phyloP scores from a whole-genome alignment of 2,329 filamentous ascomycete species.

The Fusarium coicis region DNA sequence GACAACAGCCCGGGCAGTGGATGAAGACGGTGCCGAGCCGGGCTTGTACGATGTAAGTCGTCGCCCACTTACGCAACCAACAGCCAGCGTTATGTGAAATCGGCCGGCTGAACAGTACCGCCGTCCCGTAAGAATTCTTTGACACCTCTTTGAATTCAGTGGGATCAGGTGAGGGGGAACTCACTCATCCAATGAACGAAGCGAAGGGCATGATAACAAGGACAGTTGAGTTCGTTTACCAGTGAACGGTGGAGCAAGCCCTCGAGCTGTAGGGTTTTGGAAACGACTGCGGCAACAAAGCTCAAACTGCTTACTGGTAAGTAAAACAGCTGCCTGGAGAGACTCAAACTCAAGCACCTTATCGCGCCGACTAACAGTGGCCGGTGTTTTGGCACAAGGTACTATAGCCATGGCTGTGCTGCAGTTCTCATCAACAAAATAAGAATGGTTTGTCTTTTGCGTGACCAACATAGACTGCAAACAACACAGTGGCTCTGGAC shows the following conservation, averaged over 20 bases:
- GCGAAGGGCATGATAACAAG: neutral
- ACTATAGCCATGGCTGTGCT: neutral
- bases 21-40: constrained; percentile 1
- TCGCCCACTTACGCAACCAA: neutral
- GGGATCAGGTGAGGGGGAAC: neutral
- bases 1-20: neutral
- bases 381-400: neutral
- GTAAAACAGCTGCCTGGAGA: constrained; percentile 11
- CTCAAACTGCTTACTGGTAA: constrained; percentile 1
- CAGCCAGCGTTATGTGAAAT: neutral
- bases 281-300: neutral
- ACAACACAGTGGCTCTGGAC: constrained; percentile 3
- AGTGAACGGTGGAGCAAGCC: constrained; percentile 6
- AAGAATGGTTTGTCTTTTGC: neutral
- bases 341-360: constrained; percentile 20
- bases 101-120: neutral
- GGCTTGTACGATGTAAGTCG: neutral
- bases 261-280: constrained; percentile 10
- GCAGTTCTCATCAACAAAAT: neutral
- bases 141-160: neutral
- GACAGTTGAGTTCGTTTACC: constrained; percentile 5
- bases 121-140: neutral
- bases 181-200: neutral
- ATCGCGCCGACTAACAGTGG: constrained; percentile 16
- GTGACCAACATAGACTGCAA: constrained; percentile 11